Base-by-base conservation (phyloP, 495 filamentous ascomycete genomes). In the Neurospora tetraspora region DNA sequence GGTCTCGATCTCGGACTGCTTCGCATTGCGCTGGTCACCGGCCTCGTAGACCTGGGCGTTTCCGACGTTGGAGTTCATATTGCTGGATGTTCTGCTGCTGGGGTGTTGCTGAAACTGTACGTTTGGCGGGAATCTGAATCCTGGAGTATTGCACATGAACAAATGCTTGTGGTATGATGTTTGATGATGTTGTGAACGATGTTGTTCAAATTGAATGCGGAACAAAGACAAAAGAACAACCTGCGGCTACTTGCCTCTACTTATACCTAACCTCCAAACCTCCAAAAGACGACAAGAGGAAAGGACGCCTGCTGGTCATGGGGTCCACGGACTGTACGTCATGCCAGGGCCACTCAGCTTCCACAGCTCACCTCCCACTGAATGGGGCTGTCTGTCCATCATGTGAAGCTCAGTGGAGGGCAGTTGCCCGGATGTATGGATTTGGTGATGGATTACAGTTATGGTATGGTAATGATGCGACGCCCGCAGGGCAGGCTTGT, bases 1-100 rank as follows among this genome's bases (percentile, higher is more conserved):
- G 14, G 79, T 78, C 31, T 87, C 80, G 59, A 86, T 74, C 75
- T 90, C 91, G 14, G 87, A 85, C 73, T 85, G 73, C 73, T 89
- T 88, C 38, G 77, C 77, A 79, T 89, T 94, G 75, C 87, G 86
- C 85, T 94, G 92, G 81, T 95, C 93, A 71, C 89, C 90, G 37
- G 71, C 80, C 73, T 85, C 80, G 71, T 86, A 85, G n/a, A 84
- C 77, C 31, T 76, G 76, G 61, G 76, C 72, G 69, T 82, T 80
- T 70, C 83, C 83, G 53, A 84, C 82, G 36, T 80, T 83, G 11
- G 84, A 84, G 70, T 82, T 71, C 53, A 65, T 65, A 14, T 65
- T 65, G 27, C 31, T 1, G 3, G 53, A 18, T 36, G 23, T 65
- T 31, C 27, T 65, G 53, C 53, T 65, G 53, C 14, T 65, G 14